These are phyloP conservation scores for Penicillium silybi DNA, from an alignment of 495 filamentous ascomycete species.

Conservation along the genomic window DNA sequence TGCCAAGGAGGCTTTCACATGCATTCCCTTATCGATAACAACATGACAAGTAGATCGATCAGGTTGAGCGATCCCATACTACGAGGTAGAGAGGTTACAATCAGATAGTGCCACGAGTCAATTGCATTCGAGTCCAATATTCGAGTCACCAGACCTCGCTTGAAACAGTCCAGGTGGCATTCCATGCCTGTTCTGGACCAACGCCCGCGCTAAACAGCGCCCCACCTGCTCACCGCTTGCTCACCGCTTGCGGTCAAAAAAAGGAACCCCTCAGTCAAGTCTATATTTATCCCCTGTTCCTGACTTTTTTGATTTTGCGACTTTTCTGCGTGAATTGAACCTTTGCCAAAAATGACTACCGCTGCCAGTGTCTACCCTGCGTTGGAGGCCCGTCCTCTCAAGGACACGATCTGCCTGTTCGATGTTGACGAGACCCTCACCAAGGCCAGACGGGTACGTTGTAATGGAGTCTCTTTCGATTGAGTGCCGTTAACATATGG, in stretches of 20 bases:
- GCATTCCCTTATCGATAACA: slow-evolving; percentile 19
- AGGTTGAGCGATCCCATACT: neutral
- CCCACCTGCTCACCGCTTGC: slow-evolving; percentile 27
- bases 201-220: slow-evolving; percentile 10
- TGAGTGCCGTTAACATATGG: slow-evolving; percentile 9
- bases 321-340: neutral
- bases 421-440: slow-evolving; percentile 92
- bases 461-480: neutral
- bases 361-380: slow-evolving; percentile 63
- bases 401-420: slow-evolving; percentile 88
- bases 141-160: neutral
- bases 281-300: slow-evolving; percentile 15
- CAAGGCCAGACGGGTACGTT: slow-evolving; percentile 63
- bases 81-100: neutral
- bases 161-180: slow-evolving; percentile 9
- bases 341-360: slow-evolving; percentile 32
- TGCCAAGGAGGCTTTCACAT: neutral
- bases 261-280: slow-evolving; percentile 12
- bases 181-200: slow-evolving; percentile 12
- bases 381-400: slow-evolving; percentile 73
- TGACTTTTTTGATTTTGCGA: slow-evolving; percentile 4
- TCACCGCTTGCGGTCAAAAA: slow-evolving; percentile 36
- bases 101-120: neutral
- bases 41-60: neutral
- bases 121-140: neutral